These are phyloP conservation scores for Phytophthora kernoviae DNA, from an alignment of 352 stramenopile species.

Conservation along the genomic window DNA sequence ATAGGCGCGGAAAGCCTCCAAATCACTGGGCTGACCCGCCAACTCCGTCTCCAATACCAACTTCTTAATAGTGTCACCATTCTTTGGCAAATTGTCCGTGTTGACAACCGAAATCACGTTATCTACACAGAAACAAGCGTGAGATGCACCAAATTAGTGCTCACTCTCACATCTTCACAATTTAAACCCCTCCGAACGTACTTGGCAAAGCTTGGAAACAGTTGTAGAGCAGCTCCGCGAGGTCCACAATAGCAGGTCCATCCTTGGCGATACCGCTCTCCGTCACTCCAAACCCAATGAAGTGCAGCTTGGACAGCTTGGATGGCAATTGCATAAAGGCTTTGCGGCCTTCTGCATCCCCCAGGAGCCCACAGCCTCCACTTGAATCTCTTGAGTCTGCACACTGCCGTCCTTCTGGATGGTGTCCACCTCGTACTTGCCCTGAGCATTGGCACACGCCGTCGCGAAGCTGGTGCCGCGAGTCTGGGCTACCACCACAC, in stretches of 20 bases:
- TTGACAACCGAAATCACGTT: slow-evolving; percentile 74
- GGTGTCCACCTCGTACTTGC: slow-evolving; percentile 72
- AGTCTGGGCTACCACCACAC: slow-evolving; percentile 70
- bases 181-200: slow-evolving; percentile 10
- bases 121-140: slow-evolving; percentile 26
- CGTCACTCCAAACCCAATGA: slow-evolving; percentile 69
- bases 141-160: not conserved
- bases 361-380: slow-evolving; percentile 47
- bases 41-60: slow-evolving; percentile 37
- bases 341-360: slow-evolving; percentile 26
- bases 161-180: slow-evolving; percentile 1
- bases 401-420: slow-evolving; percentile 54
- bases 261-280: slow-evolving; percentile 47
- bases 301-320: slow-evolving; percentile 46
- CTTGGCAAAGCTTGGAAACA: slow-evolving; percentile 44
- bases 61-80: slow-evolving; percentile 65
- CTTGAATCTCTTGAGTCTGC: slow-evolving; percentile 37
- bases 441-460: slow-evolving; percentile 30
- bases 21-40: slow-evolving; percentile 17
- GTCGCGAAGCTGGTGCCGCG: slow-evolving; percentile 59
- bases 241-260: slow-evolving; percentile 47
- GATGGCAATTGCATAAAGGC: slow-evolving; percentile 47
- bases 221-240: slow-evolving; percentile 55
- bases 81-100: slow-evolving; percentile 81
- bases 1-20: slow-evolving; percentile 38